These are phyloP conservation scores for Phlyctochytrium arcticum DNA, from an alignment of 192 early-diverging fungal genomes.

Conservation along the genomic window DNA sequence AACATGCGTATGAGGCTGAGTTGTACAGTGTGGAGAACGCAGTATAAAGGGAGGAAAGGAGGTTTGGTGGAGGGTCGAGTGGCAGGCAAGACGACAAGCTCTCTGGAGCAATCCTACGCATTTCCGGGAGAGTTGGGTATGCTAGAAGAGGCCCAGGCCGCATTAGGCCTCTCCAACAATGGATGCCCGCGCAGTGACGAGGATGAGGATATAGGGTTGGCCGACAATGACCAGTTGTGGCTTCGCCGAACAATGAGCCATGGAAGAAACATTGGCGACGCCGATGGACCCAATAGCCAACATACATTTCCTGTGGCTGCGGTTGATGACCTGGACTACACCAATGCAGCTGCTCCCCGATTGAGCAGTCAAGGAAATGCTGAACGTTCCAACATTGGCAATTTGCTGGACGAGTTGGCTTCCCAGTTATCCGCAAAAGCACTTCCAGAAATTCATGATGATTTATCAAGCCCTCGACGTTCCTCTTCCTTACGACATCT, in stretches of 20 bases:
- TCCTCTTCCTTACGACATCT: neutral
- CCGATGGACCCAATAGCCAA: neutral
- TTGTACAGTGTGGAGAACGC: slow-evolving; percentile 70
- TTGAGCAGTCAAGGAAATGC: neutral
- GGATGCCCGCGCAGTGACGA: neutral
- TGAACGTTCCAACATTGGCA: slow-evolving; percentile 1
- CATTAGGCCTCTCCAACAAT: too few species aligned
- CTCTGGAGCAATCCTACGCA: neutral
- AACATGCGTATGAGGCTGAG: slow-evolving; percentile 90
- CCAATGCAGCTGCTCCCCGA: neutral
- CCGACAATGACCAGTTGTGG: too few species aligned
- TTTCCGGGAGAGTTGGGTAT: neutral
- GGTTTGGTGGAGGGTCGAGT: neutral
- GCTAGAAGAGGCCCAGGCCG: neutral
- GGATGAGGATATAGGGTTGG: too few species aligned
- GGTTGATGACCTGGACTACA: neutral
- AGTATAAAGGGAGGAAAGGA: neutral
- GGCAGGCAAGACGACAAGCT: neutral
- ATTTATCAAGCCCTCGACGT: neutral
- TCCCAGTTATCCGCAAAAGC: neutral
- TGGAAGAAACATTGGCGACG: too few species aligned
- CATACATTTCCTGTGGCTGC: neutral
- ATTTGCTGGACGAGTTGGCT: slow-evolving; percentile 2
- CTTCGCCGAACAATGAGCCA: too few species aligned
- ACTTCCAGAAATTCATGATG: neutral